Evolutionary conservation across 768 basidiomycete genomes (phyloP).

Genomic region (Suillus brevipes): DNA sequence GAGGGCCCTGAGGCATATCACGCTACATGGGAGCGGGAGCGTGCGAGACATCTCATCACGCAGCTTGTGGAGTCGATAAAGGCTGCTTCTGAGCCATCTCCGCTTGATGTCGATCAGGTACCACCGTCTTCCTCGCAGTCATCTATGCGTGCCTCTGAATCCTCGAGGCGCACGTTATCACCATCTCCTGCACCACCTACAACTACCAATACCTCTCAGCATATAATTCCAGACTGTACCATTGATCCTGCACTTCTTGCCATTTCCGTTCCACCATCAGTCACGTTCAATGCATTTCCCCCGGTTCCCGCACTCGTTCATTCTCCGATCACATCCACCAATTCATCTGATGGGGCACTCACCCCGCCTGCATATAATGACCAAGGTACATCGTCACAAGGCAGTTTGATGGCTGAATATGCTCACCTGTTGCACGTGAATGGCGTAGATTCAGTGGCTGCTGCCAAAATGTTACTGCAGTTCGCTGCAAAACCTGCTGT

Average conservation of each 20-base stretch:
- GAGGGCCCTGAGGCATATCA: conserved; percentile 71
- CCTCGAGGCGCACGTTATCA: background rate
- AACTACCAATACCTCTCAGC: background rate
- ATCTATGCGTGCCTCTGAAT: background rate
- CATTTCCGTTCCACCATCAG: conserved; percentile 22
- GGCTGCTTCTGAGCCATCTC: conserved; percentile 35
- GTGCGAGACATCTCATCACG: conserved; percentile 59
- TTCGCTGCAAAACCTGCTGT: conserved; percentile 12
- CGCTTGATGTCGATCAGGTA: background rate
- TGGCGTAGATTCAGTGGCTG: conserved; percentile 20
- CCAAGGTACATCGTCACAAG: background rate
- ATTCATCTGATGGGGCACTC: background rate
- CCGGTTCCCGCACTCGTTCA: background rate
- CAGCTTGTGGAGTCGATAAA: conserved; percentile 65
- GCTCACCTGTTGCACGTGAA: background rate
- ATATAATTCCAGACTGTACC: conserved; percentile 19
- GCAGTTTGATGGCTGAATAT: background rate
- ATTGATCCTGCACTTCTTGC: conserved; percentile 37
- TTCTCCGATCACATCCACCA: conserved; percentile 9
- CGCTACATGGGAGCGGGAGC: conserved; percentile 62
- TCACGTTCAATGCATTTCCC: background rate
- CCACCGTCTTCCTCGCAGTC: background rate
- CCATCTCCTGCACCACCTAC: background rate
- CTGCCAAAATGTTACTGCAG: conserved; percentile 17
- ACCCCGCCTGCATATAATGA: conserved; percentile 1